These are phyloP conservation scores for Ephemerocybe angulata DNA, from an alignment of 768 basidiomycete genomes.

Conservation along the genomic window DNA sequence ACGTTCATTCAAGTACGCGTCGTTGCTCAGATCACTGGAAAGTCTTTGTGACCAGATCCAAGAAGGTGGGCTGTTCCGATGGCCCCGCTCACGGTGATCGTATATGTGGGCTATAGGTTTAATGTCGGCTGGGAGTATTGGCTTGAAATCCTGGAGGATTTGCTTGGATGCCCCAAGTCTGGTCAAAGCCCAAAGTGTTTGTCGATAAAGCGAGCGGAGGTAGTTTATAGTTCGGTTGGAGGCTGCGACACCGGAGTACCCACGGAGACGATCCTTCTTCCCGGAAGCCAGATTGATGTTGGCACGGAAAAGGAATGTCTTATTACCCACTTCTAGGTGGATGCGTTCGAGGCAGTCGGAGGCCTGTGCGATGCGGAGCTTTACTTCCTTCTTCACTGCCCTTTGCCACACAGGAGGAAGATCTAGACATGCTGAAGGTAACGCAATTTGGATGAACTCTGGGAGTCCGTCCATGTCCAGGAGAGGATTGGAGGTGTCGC, in stretches of 20 bases:
- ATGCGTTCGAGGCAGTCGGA: slow-evolving; percentile 9
- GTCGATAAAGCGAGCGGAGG: neutral
- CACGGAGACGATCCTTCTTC: neutral
- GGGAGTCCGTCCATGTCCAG: neutral
- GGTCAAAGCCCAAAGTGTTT: neutral
- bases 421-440: neutral
- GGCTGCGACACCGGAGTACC: neutral
- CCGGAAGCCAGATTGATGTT: neutral
- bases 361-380: neutral
- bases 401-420: neutral
- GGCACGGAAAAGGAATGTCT: neutral
- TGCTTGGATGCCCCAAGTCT: neutral
- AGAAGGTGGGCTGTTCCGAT: neutral
- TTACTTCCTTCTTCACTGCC: neutral
- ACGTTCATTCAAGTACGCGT: neutral
- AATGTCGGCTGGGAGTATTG: neutral
- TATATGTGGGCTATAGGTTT: neutral
- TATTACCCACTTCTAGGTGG: neutral
- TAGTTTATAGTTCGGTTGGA: neutral
- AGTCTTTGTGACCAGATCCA: neutral
- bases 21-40: neutral
- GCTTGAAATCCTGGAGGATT: neutral
- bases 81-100: no score
- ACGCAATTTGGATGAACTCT: neutral
- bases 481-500: neutral